Conservation (phyloP, 306 rosid genomes). For the Corylus americana region DNA sequence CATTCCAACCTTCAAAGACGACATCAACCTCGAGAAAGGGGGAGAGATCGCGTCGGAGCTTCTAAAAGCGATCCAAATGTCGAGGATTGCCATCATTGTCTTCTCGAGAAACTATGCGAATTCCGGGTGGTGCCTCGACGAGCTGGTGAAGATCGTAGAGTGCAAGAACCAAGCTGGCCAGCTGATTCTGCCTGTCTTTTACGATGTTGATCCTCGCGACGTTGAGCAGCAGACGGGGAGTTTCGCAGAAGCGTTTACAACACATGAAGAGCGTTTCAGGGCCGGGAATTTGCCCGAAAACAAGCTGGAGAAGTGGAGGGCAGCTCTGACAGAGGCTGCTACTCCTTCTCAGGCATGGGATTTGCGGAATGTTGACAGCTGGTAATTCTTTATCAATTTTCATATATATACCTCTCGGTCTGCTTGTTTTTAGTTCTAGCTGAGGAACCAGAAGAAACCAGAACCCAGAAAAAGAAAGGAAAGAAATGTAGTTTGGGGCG, state of each 20-base stretch:
- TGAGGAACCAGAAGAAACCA: not conserved
- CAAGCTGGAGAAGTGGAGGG: constrained; percentile 26
- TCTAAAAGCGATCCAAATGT: no score
- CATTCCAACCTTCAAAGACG: no score
- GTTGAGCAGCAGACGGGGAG: constrained; percentile 6
- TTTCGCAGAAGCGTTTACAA: constrained; percentile 3
- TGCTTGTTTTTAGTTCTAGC: not conserved
- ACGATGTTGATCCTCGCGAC: constrained; percentile 1
- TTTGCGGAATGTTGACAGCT: not conserved
- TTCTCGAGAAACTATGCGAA: no score
- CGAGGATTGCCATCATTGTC: no score
- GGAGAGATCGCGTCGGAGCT: no score
- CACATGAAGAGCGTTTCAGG: constrained; percentile 18
- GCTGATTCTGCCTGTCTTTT: not conserved
- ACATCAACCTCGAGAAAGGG: no score
- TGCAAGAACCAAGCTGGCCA: constrained; percentile 9
- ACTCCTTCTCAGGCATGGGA: not conserved
- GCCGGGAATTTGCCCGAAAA: not conserved
- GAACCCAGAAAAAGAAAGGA: no score
- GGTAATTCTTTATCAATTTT: not conserved
- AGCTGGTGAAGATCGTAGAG: no score
- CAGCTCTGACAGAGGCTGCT: constrained; percentile 22
- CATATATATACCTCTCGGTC: not conserved
- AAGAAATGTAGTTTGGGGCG: no score
- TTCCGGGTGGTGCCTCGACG: no score